phyloP scores from a whole-genome alignment of 176 grass and related monocot genomes.

The Paspalum notatum region DNA sequence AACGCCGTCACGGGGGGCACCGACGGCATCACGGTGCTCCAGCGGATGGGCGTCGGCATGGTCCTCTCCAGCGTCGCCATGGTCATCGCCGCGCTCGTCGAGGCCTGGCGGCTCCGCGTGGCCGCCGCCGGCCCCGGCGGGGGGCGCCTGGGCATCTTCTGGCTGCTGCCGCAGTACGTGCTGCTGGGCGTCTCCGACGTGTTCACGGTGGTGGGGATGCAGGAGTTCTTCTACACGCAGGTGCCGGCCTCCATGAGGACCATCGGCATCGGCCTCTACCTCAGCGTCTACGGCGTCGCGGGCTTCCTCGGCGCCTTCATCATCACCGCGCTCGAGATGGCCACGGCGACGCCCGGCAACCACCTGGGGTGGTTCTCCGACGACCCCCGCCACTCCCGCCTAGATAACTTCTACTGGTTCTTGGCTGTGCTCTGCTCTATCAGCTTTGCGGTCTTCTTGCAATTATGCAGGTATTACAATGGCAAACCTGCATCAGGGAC shows the following conservation, averaged over 20 bases:
- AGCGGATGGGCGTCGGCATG: constrained; percentile 92
- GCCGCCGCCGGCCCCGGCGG: neutral
- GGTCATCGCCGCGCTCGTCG: constrained; percentile 62
- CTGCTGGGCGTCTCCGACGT: constrained; percentile 76
- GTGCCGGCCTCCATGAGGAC: constrained; percentile 76
- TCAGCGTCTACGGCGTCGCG: constrained; percentile 85
- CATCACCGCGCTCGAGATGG: constrained; percentile 62
- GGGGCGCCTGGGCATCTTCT: constrained; percentile 53
- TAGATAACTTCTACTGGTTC: constrained; percentile 84
- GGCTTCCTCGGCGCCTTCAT: constrained; percentile 75
- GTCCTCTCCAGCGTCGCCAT: constrained; percentile 69
- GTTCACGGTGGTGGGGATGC: constrained; percentile 85
- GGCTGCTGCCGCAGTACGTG: constrained; percentile 83
- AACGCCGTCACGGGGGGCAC: constrained; percentile 40
- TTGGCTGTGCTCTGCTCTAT: constrained; percentile 62
- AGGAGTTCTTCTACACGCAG: constrained; percentile 94
- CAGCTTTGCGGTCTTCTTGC: constrained; percentile 63
- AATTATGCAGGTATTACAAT: constrained; percentile 58
- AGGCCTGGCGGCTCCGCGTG: constrained; percentile 49
- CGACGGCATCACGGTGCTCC: constrained; percentile 74
- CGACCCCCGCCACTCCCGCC: constrained; percentile 54
- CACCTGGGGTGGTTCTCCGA: constrained; percentile 73
- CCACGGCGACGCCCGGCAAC: constrained; percentile 30
- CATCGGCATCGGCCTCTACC: constrained; percentile 78
- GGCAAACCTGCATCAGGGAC: constrained; percentile 25